A percentile compares a stretch with the other conserved stretches of the same genome.
phyloP scores from a whole-genome alignment of 805 yeast species.

The Saccharomycopsis synnaedendra region DNA sequence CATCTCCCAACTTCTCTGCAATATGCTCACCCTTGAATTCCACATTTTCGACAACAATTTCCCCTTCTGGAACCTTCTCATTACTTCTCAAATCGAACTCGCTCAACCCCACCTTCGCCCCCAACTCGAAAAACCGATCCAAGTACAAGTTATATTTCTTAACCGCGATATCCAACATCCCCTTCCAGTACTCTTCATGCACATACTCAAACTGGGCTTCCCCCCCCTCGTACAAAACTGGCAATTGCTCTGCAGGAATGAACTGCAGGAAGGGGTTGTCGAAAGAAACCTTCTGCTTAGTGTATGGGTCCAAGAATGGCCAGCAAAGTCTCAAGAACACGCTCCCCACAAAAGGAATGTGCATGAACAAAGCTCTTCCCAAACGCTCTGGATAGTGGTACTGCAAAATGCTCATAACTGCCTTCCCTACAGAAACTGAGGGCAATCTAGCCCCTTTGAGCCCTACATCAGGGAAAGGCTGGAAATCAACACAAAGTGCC shows the following conservation, averaged over 20 bases:
- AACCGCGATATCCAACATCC: conserved; percentile 32
- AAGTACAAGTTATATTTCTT: conserved; percentile 28
- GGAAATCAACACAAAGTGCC: conserved; percentile 45
- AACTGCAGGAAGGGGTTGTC: conserved; percentile 47
- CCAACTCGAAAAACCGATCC: conserved; percentile 28
- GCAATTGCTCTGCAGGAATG: conserved; percentile 42
- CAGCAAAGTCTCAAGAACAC: conserved; percentile 44
- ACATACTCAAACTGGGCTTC: conserved; percentile 37
- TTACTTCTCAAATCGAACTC: conserved; percentile 38
- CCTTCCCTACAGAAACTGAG: conserved; percentile 38
- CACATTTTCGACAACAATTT: conserved; percentile 13
- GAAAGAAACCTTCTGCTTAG: conserved; percentile 44
- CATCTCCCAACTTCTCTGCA: not conserved
- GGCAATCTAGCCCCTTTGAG: conserved; percentile 29
- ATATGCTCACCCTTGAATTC: not conserved
- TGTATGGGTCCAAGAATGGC: conserved; percentile 48
- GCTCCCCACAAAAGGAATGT: conserved; percentile 47
- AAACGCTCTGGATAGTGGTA: conserved; percentile 49
- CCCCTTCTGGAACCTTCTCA: conserved; percentile 9
- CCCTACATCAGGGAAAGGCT: conserved; percentile 28
- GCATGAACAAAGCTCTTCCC: conserved; percentile 41
- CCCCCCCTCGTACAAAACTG: conserved; percentile 35
- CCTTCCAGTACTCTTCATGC: conserved; percentile 45
- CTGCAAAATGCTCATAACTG: conserved; percentile 42
- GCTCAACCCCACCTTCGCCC: conserved; percentile 40